Evolutionary conservation across 768 basidiomycete species (phyloP).

Genomic region (Suillus variegatus): DNA sequence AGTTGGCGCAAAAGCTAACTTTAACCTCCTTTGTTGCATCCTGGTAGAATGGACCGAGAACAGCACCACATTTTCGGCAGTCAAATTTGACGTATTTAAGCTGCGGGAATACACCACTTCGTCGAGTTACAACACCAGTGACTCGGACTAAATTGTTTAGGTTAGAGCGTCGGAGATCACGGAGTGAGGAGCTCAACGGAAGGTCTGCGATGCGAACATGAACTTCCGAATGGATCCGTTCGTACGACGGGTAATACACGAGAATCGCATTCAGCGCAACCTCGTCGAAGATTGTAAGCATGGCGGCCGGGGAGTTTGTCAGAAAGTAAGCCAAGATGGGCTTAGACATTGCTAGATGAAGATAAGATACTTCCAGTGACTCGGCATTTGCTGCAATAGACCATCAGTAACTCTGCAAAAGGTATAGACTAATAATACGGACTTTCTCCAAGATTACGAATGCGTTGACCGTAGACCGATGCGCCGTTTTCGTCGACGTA

Average conservation of each 20-base stretch:
- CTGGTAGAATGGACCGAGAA: slow-evolving; percentile 96
- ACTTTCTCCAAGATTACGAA: slow-evolving; percentile 95
- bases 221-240: slow-evolving; percentile 96
- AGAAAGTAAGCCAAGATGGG: slow-evolving; percentile 97
- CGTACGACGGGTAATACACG: slow-evolving; percentile 94
- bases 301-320: slow-evolving; percentile 89
- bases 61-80: slow-evolving; percentile 91
- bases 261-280: slow-evolving; percentile 94
- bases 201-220: slow-evolving; percentile 97
- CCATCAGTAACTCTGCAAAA: slow-evolving; percentile 16
- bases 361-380: slow-evolving; percentile 95
- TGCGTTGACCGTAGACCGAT: slow-evolving; percentile 93
- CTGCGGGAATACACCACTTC: slow-evolving; percentile 98
- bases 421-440: slow-evolving; percentile 26
- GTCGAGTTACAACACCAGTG: slow-evolving; percentile 91
- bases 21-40: slow-evolving; percentile 93
- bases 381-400: slow-evolving; percentile 80
- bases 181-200: slow-evolving; percentile 85
- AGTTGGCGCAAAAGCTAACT: slow-evolving; percentile 92
- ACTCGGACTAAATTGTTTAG: slow-evolving; percentile 96
- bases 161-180: slow-evolving; percentile 89
- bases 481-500: slow-evolving; percentile 90
- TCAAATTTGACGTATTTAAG: slow-evolving; percentile 99
- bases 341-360: slow-evolving; percentile 91
- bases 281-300: slow-evolving; percentile 94